Evolutionary conservation across 108 stramenopile species (phyloP).

Genomic region (Conticribra guillardii): DNA sequence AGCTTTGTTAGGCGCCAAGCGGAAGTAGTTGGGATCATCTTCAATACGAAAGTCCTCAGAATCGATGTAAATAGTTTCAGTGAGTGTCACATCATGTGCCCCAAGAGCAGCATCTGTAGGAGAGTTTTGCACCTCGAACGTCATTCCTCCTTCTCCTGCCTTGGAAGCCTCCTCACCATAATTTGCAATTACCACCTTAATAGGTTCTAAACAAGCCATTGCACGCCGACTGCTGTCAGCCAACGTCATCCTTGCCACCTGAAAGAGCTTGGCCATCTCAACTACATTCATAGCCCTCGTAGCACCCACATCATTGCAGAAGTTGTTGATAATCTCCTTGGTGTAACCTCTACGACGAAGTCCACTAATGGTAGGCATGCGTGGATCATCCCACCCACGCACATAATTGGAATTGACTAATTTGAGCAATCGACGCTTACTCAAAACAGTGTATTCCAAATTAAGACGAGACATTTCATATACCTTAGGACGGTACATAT

Average conservation of each 20-base stretch:
- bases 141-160: slow-evolving; percentile 49
- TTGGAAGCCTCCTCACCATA: slow-evolving; percentile 61
- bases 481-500: slow-evolving; percentile 95
- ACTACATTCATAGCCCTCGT: slow-evolving; percentile 93
- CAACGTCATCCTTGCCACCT: slow-evolving; percentile 67
- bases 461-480: slow-evolving; percentile 94
- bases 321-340: slow-evolving; percentile 89
- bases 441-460: slow-evolving; percentile 93
- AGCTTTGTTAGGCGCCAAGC: slow-evolving; percentile 93
- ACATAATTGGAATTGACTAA: slow-evolving; percentile 82
- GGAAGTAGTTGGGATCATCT: slow-evolving; percentile 86
- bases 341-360: slow-evolving; percentile 96
- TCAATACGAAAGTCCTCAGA: slow-evolving; percentile 86
- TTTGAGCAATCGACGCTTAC: slow-evolving; percentile 95
- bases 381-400: slow-evolving; percentile 98
- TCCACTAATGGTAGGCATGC: slow-evolving; percentile 98
- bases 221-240: slow-evolving; percentile 76
- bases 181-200: slow-evolving; percentile 83
- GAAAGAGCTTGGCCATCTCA: slow-evolving; percentile 83
- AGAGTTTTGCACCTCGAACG: slow-evolving; percentile 78
- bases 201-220: slow-evolving; percentile 93
- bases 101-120: slow-evolving; percentile 89
- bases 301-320: slow-evolving; percentile 97
- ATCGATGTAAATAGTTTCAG: slow-evolving; percentile 88
- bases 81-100: slow-evolving; percentile 81